Evolutionary conservation across 805 yeast species (phyloP).

Genomic region (Nakazawaea peltata): DNA sequence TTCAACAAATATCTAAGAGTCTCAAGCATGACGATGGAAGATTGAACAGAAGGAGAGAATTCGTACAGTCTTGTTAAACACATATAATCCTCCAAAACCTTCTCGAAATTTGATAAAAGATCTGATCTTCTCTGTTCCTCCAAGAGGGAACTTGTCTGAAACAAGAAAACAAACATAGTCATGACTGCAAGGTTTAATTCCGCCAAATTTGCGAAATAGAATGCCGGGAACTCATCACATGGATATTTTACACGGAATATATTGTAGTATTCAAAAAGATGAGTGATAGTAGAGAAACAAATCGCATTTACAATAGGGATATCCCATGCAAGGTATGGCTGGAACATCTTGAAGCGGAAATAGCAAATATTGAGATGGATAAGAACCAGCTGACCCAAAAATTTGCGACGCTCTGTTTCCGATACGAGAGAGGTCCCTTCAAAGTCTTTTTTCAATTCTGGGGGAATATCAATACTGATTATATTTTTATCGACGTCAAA

Average conservation of each 20-base stretch:
- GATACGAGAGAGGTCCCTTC: too few species aligned
- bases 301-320: not conserved
- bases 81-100: not conserved
- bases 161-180: constrained; percentile 1
- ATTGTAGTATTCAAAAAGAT: not conserved
- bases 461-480: not conserved
- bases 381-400: not conserved
- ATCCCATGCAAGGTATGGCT: constrained; percentile 2
- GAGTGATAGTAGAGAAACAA: not conserved
- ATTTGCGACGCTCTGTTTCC: not conserved
- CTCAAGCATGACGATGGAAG: not conserved
- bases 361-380: constrained; percentile 2
- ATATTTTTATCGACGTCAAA: not conserved
- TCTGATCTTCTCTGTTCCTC: not conserved
- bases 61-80: not conserved
- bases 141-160: not conserved
- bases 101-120: not conserved
- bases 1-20: not conserved
- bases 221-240: not conserved
- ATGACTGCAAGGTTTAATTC: constrained; percentile 1
- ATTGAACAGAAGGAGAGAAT: not conserved
- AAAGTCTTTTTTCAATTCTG: too few species aligned
- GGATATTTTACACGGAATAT: not conserved
- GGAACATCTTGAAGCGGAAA: constrained; percentile 3
- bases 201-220: not conserved